These are phyloP conservation scores for Cadophora malorum DNA, from an alignment of 2,329 filamentous ascomycete genomes.

Conservation along the genomic window DNA sequence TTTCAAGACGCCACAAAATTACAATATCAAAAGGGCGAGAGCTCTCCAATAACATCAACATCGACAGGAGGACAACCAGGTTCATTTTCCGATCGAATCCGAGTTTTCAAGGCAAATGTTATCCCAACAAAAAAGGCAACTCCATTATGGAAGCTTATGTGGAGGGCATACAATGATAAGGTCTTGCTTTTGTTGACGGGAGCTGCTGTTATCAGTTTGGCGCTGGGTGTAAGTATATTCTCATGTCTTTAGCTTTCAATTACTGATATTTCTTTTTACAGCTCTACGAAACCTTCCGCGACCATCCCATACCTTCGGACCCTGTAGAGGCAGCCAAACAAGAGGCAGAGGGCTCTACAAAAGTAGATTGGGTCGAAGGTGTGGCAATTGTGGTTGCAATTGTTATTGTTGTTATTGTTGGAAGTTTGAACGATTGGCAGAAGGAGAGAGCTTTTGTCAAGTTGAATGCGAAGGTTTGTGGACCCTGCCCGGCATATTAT, in stretches of 20 bases:
- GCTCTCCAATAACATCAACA: conserved; percentile 36
- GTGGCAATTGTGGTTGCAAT: conserved; percentile 81
- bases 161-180: conserved; percentile 85
- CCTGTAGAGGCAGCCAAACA: conserved; percentile 51
- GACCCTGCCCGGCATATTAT: neutral
- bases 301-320: conserved; percentile 15
- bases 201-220: conserved; percentile 74
- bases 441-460: conserved; percentile 83
- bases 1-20: conserved; percentile 65
- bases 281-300: conserved; percentile 65
- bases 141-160: conserved; percentile 71
- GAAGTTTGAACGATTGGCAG: conserved; percentile 80
- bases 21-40: conserved; percentile 15
- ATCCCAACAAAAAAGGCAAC: conserved; percentile 73
- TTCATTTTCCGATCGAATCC: conserved; percentile 66
- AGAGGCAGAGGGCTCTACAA: conserved; percentile 51
- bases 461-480: conserved; percentile 68
- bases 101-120: conserved; percentile 71
- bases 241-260: neutral
- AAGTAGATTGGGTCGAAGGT: conserved; percentile 79
- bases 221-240: conserved; percentile 62
- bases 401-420: conserved; percentile 75
- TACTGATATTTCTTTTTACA: neutral
- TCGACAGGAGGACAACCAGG: conserved; percentile 27
- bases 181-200: conserved; percentile 74